Base-by-base conservation (phyloP, 805 yeast species). In the Cyberlindnera americana region DNA sequence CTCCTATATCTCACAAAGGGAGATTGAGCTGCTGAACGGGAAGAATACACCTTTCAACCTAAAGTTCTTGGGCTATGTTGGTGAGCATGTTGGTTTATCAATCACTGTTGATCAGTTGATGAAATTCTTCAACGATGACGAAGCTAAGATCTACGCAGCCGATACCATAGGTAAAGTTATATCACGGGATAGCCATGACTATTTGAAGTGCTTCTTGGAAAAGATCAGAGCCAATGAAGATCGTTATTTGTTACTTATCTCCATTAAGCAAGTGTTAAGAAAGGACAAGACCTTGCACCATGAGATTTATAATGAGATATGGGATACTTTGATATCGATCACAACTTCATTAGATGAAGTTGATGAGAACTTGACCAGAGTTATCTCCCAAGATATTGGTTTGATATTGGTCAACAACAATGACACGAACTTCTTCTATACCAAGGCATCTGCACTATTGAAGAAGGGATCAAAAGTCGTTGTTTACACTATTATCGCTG, bases 131-230 rank as follows among this genome's bases (percentile, higher is more conserved):
- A 50, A 55, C 4, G 56, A 65, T 10, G 72, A 70, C 26, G 57
- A 56, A 5, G 52, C 72, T 5, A 67, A 66, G 38, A 46, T 65
- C 7, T 73, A 75, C 17, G 69, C 83, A 2, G 73, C 83, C 1
- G 68, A 70, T 35, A 67, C 81, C 0, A 54, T 78, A 21, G 83
- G 85, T 2, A 67, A 71, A 11, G 54, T 76, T 18, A 63, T 73
- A 9, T 60, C 70, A 3, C 60, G 60, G 26, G 64, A 75, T 44
- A 50, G 69, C 6, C 50, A 56, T 2, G 54, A 46, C 5, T 67
- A 70, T 40, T 51, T 76, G n/a, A 64, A 69, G 1, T 30, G 42
- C 3, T 56, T 78, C 34, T 48, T 78, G 25, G 33, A 46, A 0
- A 50, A 54, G 29, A 48, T 69, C 31, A 42, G 37, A 13, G 43